These are phyloP conservation scores for Colletotrichum gigasporum DNA, from an alignment of 2,329 filamentous ascomycete genomes.

Conservation along the genomic window DNA sequence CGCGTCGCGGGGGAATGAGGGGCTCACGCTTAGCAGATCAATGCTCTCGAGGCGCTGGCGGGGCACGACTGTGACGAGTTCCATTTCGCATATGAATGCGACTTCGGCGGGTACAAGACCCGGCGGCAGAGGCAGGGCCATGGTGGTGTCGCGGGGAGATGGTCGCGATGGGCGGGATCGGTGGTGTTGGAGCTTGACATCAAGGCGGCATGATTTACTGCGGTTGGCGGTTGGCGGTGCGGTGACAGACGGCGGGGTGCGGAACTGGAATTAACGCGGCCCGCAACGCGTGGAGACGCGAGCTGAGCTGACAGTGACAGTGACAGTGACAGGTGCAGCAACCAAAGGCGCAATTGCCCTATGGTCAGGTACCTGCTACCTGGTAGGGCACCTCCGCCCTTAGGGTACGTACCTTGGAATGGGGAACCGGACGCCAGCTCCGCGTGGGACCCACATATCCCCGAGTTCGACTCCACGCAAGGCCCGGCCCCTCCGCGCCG, in stretches of 20 bases:
- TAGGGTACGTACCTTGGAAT: background rate
- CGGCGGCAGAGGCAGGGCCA: conserved; percentile 61
- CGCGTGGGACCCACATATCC: background rate
- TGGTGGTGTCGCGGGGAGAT: conserved; percentile 35
- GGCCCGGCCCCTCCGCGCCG: conserved; percentile 4
- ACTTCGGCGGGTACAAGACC: conserved; percentile 86
- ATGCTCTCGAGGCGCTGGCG: conserved; percentile 90
- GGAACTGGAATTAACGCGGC: conserved; percentile 17
- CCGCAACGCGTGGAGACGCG: no score
- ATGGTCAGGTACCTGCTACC: background rate
- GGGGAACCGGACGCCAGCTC: background rate
- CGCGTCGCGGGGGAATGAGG: conserved; percentile 18
- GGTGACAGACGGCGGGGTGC: conserved; percentile 1
- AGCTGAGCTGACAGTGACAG: no score
- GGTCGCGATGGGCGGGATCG: background rate
- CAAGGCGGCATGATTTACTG: no score
- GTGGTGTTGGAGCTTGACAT: background rate
- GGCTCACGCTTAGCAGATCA: conserved; percentile 81
- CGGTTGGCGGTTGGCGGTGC: conserved; percentile 12
- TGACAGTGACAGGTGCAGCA: background rate
- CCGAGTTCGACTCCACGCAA: background rate
- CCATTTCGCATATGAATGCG: conserved; percentile 97
- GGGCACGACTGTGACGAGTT: conserved; percentile 90
- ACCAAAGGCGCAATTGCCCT: no score
- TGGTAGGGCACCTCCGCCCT: background rate